phyloP scores from a whole-genome alignment of 2,329 filamentous ascomycete species.

The Paecilomyces variotii region DNA sequence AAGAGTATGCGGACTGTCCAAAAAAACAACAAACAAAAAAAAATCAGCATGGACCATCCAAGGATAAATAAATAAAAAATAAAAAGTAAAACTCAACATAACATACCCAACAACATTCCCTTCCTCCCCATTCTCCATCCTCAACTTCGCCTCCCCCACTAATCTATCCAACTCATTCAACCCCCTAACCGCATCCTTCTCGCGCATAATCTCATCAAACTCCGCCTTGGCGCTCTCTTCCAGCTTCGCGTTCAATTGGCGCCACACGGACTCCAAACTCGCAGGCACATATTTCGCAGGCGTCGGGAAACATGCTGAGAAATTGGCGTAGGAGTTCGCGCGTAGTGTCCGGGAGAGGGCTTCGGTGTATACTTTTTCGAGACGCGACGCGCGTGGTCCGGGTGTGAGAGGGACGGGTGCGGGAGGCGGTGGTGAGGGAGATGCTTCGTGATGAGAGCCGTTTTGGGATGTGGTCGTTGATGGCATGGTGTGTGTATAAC shows the following conservation, averaged over 20 bases:
- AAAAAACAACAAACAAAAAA: background rate
- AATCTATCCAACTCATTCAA: constrained; percentile 55
- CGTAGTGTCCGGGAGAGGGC: constrained; percentile 53
- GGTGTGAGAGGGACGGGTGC: constrained; percentile 48
- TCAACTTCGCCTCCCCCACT: constrained; percentile 49
- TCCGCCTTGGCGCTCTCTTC: constrained; percentile 50
- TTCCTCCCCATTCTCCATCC: constrained; percentile 39
- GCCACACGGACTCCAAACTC: constrained; percentile 49
- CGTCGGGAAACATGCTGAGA: constrained; percentile 57
- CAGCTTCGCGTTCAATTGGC: constrained; percentile 51
- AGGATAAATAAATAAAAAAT: background rate
- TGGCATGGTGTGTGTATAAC: background rate
- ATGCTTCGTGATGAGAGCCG: constrained; percentile 15
- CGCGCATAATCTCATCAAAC: constrained; percentile 53
- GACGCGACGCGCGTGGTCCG: constrained; percentile 51
- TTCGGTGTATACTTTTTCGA: constrained; percentile 53
- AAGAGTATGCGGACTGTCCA: constrained; percentile 49
- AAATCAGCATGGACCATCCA: background rate
- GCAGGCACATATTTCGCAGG: constrained; percentile 50
- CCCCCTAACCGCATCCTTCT: constrained; percentile 48
- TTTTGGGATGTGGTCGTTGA: background rate
- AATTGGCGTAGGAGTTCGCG: constrained; percentile 54
- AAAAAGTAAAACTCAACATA: constrained; percentile 3
- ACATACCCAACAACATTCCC: constrained; percentile 42
- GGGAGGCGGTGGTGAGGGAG: constrained; percentile 45